Percentiles rank a stretch among this genome's conserved stretches.
Evolutionary conservation across 139 green algal species (phyloP).

Genomic region (Chlorella sorokiniana): DNA sequence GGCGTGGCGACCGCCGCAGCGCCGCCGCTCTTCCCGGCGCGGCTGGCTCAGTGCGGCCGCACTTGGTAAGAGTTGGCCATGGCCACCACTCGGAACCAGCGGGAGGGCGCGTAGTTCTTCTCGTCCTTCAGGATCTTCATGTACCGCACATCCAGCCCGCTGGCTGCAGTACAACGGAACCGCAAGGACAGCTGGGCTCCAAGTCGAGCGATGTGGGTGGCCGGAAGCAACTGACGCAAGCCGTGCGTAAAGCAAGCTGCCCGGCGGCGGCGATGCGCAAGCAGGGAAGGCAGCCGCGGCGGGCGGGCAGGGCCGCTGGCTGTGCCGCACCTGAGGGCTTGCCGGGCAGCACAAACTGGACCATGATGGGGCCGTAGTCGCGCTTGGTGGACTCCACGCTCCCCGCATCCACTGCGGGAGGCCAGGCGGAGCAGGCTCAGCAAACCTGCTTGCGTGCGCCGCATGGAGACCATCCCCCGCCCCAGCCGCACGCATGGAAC

Average conservation of each 20-base stretch:
- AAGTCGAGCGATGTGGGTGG: slow-evolving; percentile 10
- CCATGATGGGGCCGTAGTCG: slow-evolving; percentile 88
- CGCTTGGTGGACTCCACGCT: slow-evolving; percentile 29
- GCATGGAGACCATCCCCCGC: no score
- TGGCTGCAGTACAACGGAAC: slow-evolving; percentile 2
- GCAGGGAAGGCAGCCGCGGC: no score
- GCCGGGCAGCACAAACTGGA: slow-evolving; percentile 80
- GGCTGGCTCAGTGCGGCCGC: slow-evolving; percentile 3
- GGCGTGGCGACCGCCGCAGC: background rate
- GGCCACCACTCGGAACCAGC: slow-evolving; percentile 56
- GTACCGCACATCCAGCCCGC: slow-evolving; percentile 64
- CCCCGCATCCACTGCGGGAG: slow-evolving; percentile 58
- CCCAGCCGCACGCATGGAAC: no score
- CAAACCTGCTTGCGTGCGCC: no score
- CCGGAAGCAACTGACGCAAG: no score
- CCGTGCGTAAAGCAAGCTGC: no score
- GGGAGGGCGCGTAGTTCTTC: slow-evolving; percentile 76
- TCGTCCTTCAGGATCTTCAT: slow-evolving; percentile 87
- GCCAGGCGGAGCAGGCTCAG: background rate
- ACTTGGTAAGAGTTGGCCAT: slow-evolving; percentile 52
- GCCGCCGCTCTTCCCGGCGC: background rate
- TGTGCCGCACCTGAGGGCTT: slow-evolving; percentile 38
- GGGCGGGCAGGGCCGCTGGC: no score
- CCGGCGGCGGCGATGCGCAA: no score
- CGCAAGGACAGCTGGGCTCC: background rate